phyloP scores from a whole-genome alignment of 345 rosid genomes.

The thale cress (Arabidopsis thaliana) region DNA sequence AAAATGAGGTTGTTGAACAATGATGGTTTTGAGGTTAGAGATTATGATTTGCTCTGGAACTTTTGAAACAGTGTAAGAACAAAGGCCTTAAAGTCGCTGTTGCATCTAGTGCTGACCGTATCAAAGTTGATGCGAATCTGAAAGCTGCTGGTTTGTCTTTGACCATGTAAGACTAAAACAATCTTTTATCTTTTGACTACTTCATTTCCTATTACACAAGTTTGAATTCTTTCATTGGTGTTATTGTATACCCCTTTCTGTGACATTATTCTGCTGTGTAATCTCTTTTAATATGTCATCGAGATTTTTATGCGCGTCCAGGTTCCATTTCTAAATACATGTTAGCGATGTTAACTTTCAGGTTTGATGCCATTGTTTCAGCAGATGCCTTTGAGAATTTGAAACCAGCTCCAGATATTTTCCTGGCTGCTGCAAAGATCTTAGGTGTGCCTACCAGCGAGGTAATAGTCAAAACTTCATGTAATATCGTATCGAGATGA shows the following conservation, averaged over 20 bases:
- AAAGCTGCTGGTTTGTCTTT: slow-evolving; percentile 82
- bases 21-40: background rate
- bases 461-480: slow-evolving; percentile 51
- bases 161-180: slow-evolving; percentile 59
- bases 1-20: background rate
- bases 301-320: background rate
- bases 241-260: background rate
- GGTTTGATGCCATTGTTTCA: slow-evolving; percentile 98
- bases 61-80: slow-evolving; percentile 69
- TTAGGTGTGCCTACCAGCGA: slow-evolving; percentile 75
- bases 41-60: background rate
- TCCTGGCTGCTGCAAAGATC: slow-evolving; percentile 90
- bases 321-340: slow-evolving; percentile 10
- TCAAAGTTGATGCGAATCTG: slow-evolving; percentile 95
- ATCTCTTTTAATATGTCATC: background rate
- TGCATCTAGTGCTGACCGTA: slow-evolving; percentile 95
- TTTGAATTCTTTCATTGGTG: background rate
- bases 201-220: background rate
- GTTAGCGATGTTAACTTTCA: slow-evolving; percentile 43
- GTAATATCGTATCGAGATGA: background rate
- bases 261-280: background rate
- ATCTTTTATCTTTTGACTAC: background rate
- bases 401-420: slow-evolving; percentile 98
- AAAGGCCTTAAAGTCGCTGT: slow-evolving; percentile 93
- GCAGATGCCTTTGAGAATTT: slow-evolving; percentile 97